Evolutionary conservation across 2,329 filamentous ascomycete species (phyloP), one percentile per base, ranked within the genome.

Genomic region (Botrytis tulipae): DNA sequence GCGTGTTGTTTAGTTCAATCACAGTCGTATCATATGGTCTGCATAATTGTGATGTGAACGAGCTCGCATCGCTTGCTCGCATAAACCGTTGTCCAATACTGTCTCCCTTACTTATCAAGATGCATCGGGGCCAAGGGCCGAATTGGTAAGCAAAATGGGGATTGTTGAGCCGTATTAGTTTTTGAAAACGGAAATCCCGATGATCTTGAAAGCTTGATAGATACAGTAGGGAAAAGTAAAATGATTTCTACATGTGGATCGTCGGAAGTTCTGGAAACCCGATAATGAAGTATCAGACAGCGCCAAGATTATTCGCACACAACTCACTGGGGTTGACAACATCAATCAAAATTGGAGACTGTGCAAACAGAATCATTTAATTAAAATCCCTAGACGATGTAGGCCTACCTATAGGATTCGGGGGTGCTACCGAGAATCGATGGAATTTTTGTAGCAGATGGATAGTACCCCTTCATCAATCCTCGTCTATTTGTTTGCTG

Each of bases 71-170:
- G 48, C 48, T 54, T 71, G 40, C 40, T 71, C 57, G 69, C 69
- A 69, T 57, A 29, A 37, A 57, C 48, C 46, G 65, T 35, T 69
- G 37, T 69, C 66, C 66, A 57, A 68, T 68, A 57, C 65, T 42
- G 35, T 42, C 44, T 40, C 66, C 35, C 48, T 57, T 40, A 68
- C 66, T 68, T 54, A 54, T 72, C 61, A 71, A 63, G 22, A 51
- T 42, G 70, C 61, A 57, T 72, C 70, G 70, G 60, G 37, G 70
- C 12, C n/a, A 54, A 66, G 70, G 60, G n/a, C 70, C 70, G 70
- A 72, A 72, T 66, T 42, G 59, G 46, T 29, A 57, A 57, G 25
- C 22, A 68, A 67, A n/a, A 40, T 51, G 46, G 32, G 25, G 48
- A n/a, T 32, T 42, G 25, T 29, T 42, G 35, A 68, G 48, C 66